A percentile compares a stretch with the other conserved stretches of the same genome.
phyloP scores from a whole-genome alignment of 2,329 filamentous ascomycete genomes.

The Dryadomyces quercivorus region DNA sequence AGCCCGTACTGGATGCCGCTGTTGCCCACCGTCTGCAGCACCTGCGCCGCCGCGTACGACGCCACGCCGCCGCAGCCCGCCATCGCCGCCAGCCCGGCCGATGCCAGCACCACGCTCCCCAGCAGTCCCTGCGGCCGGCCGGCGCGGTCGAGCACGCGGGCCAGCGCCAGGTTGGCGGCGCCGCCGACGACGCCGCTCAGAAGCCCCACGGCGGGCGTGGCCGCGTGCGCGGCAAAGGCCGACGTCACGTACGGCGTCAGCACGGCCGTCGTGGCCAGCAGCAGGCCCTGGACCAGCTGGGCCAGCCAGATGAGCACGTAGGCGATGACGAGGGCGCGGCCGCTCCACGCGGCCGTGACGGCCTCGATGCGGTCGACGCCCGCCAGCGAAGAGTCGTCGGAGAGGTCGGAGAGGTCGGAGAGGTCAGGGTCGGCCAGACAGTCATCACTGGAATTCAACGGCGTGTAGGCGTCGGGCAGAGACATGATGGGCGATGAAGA shows the following conservation, averaged over 20 bases:
- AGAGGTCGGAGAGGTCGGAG: too few species aligned
- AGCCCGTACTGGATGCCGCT: slow-evolving; percentile 48
- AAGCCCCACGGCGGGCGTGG: slow-evolving; percentile 10
- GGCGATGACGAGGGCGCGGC: slow-evolving; percentile 22
- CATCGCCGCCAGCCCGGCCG: slow-evolving; percentile 40
- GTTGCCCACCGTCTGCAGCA: slow-evolving; percentile 31
- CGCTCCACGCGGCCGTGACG: too few species aligned
- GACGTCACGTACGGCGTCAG: slow-evolving; percentile 18
- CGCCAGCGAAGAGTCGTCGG: too few species aligned
- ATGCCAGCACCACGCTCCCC: slow-evolving; percentile 34
- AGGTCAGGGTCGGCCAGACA: too few species aligned
- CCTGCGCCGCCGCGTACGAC: slow-evolving; percentile 36
- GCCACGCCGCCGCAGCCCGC: slow-evolving; percentile 32
- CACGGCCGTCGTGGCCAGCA: neutral
- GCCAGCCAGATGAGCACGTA: slow-evolving; percentile 29
- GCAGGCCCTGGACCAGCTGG: slow-evolving; percentile 19
- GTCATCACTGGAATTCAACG: too few species aligned
- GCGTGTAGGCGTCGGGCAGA: too few species aligned
- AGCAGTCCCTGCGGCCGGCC: slow-evolving; percentile 44
- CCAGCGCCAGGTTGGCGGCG: slow-evolving; percentile 42
- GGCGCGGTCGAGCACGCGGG: slow-evolving; percentile 47
- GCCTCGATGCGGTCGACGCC: too few species aligned
- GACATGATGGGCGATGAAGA: too few species aligned
- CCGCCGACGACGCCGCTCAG: slow-evolving; percentile 27
- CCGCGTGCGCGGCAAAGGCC: slow-evolving; percentile 9